Base-by-base conservation (phyloP, 306 rosid species). In the Sechiopsis laciniata region DNA sequence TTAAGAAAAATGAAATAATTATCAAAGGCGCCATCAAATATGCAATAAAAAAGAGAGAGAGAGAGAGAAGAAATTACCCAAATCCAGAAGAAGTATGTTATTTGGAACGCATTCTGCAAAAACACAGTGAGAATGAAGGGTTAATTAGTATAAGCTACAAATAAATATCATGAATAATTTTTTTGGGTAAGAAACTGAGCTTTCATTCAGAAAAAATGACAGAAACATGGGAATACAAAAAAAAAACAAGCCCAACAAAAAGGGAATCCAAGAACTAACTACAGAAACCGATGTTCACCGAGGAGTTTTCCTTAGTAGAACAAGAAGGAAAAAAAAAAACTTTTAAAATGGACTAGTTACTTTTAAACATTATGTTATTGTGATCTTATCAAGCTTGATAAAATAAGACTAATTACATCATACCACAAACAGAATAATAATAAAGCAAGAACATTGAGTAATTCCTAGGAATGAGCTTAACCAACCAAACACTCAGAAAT, bases 41-140 rank as follows among this genome's bases (percentile, higher is more conserved):
- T 10, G 19, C n/a, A 50, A 24, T 42, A 48, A 46, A 20, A 53
- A 22, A 61, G 48, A 48, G 42, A 61, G 58, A 53, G 21, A 61
- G 48, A 48, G 42, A 61, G 58, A 48, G 24, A 35, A 42, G 55
- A 75, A 60, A 75, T 50, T 93, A 94, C 98, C 98, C 97, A 94
- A 82, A 87, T 89, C 97, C 96, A 94, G 50, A 90, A 81, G 83
- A 89, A 85, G 77, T 87, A 87, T 55, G 93, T 94, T 75, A 90
- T 82, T 76, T 94, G 98, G 84, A 94, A 94, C 4, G 95, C 89
- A 80, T 82, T 90, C 98, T 94, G 98, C 89, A 84, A 20, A 63
- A 6, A 74, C 12, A 74, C 17, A 55, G 51, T 15, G 22, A 54
- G 63, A 72, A 21, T n/a, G 17, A 45, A 46, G 16, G 55, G 17